Conservation (phyloP, 129 eudicot species). For the Erigeron canadensis region DNA sequence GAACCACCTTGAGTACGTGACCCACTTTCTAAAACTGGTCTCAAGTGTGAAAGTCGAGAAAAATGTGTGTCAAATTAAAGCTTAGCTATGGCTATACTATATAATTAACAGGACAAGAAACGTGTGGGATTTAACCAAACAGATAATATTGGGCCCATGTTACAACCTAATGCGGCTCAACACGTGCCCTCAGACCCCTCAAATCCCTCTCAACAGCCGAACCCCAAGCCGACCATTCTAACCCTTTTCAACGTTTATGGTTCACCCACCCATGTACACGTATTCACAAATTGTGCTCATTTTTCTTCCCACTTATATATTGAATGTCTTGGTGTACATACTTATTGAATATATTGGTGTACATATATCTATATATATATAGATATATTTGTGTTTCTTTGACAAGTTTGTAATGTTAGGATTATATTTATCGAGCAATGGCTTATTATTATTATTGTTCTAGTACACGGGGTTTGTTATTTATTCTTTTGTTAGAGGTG, state of each 20-base stretch:
- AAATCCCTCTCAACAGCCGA: constrained; percentile 19
- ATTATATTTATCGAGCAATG: constrained; percentile 29
- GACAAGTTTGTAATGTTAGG: constrained; percentile 5
- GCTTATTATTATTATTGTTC: constrained; percentile 21
- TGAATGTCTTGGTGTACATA: neutral
- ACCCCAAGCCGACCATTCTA: constrained; percentile 31
- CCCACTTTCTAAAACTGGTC: neutral
- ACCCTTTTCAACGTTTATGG: constrained; percentile 34
- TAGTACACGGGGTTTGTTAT: constrained; percentile 13
- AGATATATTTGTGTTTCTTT: neutral
- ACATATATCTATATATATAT: constrained; percentile 8
- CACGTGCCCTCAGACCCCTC: constrained; percentile 29
- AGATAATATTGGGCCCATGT: constrained; percentile 24
- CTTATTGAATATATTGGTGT: neutral
- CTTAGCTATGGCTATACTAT: too few relatives aligned
- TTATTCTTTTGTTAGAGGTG: constrained; percentile 19
- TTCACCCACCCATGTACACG: constrained; percentile 38
- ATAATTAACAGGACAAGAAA: constrained; percentile 1
- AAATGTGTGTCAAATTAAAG: constrained; percentile 6
- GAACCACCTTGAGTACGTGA: too few relatives aligned
- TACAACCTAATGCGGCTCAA: constrained; percentile 8
- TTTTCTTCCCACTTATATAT: constrained; percentile 17
- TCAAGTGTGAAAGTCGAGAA: constrained; percentile 32
- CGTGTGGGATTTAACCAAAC: constrained; percentile 27
- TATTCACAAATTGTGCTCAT: constrained; percentile 7